phyloP scores from a whole-genome alignment of 768 basidiomycete genomes.

The Suillus paluster region DNA sequence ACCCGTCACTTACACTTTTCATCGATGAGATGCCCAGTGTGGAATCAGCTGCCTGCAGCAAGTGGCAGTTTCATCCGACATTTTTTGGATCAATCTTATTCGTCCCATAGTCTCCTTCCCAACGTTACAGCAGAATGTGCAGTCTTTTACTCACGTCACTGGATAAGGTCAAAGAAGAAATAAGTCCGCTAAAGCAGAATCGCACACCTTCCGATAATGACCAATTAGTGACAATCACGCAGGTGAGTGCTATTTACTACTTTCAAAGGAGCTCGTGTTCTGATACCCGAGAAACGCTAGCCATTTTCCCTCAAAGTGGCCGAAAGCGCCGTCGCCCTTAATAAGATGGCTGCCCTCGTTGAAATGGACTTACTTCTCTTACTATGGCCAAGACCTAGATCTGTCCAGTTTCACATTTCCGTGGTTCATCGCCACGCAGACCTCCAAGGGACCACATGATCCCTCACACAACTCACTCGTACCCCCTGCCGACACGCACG shows the following conservation, averaged over 20 bases:
- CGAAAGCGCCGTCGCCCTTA: conserved; percentile 65
- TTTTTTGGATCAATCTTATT: neutral
- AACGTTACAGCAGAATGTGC: conserved; percentile 61
- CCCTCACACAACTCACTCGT: conserved; percentile 32
- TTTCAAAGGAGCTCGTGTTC: neutral
- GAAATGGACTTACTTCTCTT: conserved; percentile 66
- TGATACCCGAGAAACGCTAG: conserved; percentile 27
- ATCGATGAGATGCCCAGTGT: conserved; percentile 81
- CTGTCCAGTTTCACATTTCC: conserved; percentile 5
- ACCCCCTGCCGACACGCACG: conserved; percentile 45
- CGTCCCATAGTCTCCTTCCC: conserved; percentile 69
- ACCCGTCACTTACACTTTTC: conserved; percentile 70
- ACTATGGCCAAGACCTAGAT: conserved; percentile 79
- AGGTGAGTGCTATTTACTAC: conserved; percentile 46
- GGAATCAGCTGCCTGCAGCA: conserved; percentile 83
- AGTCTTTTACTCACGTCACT: conserved; percentile 60
- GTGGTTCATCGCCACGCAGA: conserved; percentile 36
- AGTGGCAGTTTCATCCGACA: conserved; percentile 3
- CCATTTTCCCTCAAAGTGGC: conserved; percentile 55
- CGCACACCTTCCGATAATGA: conserved; percentile 48
- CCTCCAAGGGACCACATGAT: conserved; percentile 41
- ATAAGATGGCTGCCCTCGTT: conserved; percentile 59
- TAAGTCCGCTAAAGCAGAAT: conserved; percentile 44
- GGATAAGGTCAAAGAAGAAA: conserved; percentile 59
- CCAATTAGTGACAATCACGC: conserved; percentile 70